Evolutionary conservation across 192 early-diverging fungal species (phyloP).

Genomic region (Linnemannia schmuckeri): DNA sequence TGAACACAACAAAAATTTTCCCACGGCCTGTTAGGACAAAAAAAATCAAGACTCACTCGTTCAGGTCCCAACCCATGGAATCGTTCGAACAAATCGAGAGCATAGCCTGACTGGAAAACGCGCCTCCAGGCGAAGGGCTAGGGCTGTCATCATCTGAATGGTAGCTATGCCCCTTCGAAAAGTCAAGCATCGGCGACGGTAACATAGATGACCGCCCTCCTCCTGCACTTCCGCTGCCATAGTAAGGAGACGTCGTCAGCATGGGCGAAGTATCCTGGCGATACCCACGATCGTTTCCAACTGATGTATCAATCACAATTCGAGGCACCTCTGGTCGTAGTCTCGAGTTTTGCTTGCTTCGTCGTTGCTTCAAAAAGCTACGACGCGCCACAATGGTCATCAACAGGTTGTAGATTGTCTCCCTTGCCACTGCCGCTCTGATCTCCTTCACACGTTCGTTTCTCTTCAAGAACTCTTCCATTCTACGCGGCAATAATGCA

Average conservation of each 20-base stretch:
- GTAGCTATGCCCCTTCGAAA: conserved; percentile 43
- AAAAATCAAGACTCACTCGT: conserved; percentile 31
- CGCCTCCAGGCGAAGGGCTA: conserved; percentile 16
- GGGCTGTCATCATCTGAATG: conserved; percentile 41
- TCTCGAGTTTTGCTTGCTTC: conserved; percentile 40
- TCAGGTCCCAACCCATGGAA: conserved; percentile 33
- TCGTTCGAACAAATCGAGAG: conserved; percentile 45
- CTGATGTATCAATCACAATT: conserved; percentile 48
- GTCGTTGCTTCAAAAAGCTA: conserved; percentile 45
- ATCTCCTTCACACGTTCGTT: conserved; percentile 47
- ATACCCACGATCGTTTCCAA: conserved; percentile 26
- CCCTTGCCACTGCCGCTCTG: conserved; percentile 38
- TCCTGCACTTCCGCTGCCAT: neutral
- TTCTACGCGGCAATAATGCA: neutral
- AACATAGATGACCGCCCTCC: conserved; percentile 26
- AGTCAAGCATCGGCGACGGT: conserved; percentile 38
- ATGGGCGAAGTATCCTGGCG: conserved; percentile 48
- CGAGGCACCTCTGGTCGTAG: conserved; percentile 51
- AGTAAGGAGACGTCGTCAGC: conserved; percentile 34
- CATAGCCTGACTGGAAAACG: conserved; percentile 37
- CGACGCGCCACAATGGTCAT: conserved; percentile 45
- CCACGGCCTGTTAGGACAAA: neutral
- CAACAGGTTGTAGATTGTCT: conserved; percentile 50
- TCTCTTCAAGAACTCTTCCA: conserved; percentile 48
- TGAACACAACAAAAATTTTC: neutral